phyloP scores from a whole-genome alignment of 805 yeast genomes.

The Candida schatavii region DNA sequence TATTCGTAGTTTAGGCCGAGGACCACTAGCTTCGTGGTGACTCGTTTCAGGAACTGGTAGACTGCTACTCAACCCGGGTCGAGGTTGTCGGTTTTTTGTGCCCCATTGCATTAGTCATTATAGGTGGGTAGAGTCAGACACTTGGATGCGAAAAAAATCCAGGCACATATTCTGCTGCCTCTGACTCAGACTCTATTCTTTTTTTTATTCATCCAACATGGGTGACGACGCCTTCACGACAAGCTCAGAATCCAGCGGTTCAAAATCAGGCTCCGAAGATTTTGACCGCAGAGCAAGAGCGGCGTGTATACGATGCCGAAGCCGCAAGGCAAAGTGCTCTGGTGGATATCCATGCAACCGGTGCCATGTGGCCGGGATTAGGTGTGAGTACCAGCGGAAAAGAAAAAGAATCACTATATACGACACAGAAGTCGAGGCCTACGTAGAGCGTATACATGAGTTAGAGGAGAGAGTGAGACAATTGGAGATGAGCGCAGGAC shows the following conservation, averaged over 20 bases:
- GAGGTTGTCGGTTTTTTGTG: too few relatives aligned
- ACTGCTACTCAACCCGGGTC: too few relatives aligned
- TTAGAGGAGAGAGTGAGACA: conserved; percentile 9
- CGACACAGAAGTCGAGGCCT: conserved; percentile 22
- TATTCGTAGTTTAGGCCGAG: too few relatives aligned
- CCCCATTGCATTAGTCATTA: too few relatives aligned
- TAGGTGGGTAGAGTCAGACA: too few relatives aligned
- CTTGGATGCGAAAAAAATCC: too few relatives aligned
- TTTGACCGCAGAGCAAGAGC: conserved; percentile 9
- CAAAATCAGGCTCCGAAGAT: background rate
- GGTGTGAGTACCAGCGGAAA: conserved; percentile 21
- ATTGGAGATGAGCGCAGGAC: too few relatives aligned
- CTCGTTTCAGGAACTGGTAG: too few relatives aligned
- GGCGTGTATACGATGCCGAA: conserved; percentile 24
- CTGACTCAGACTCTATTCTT: too few relatives aligned
- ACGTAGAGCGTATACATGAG: conserved; percentile 13
- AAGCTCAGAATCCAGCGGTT: background rate
- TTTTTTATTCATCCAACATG: too few relatives aligned
- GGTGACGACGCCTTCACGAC: background rate
- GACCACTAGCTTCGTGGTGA: too few relatives aligned
- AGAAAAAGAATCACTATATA: conserved; percentile 16
- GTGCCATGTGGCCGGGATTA: conserved; percentile 12
- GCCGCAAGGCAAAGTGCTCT: conserved; percentile 26
- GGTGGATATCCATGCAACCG: conserved; percentile 23
- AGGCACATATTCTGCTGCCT: too few relatives aligned